Percentiles rank a stretch among this genome's conserved stretches.
Evolutionary conservation across 768 basidiomycete species (phyloP).

Genomic region (Xanthoconium stramineum): DNA sequence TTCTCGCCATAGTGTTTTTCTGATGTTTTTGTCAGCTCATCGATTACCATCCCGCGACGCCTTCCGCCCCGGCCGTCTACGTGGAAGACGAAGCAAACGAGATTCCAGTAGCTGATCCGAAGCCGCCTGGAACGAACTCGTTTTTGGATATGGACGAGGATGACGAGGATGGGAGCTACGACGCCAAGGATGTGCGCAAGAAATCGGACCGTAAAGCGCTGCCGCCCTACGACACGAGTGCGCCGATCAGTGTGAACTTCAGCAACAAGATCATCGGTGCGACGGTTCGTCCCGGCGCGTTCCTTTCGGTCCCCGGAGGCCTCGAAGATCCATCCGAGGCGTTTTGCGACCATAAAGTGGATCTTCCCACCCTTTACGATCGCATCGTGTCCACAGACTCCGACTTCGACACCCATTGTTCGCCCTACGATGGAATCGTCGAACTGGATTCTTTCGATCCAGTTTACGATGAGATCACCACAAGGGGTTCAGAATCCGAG

Average conservation of each 20-base stretch:
- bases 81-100: conserved; percentile 19
- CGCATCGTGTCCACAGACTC: not conserved
- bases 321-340: not conserved
- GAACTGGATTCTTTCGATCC: not conserved
- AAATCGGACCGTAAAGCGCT: not conserved
- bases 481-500: too few species aligned
- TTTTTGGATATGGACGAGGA: conserved; percentile 13
- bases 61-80: conserved; percentile 14
- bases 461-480: not conserved
- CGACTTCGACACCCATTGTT: not conserved
- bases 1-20: not conserved
- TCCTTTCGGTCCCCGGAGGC: conserved; percentile 11
- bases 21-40: conserved; percentile 5
- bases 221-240: conserved; percentile 16
- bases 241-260: conserved; percentile 3
- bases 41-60: conserved; percentile 14
- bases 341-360: not conserved
- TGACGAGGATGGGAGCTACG: not conserved
- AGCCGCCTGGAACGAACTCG: conserved; percentile 9
- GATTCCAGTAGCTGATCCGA: not conserved
- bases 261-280: conserved; percentile 14
- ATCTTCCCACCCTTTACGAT: not conserved
- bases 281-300: conserved; percentile 5
- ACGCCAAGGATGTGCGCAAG: not conserved
- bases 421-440: not conserved